Conservation (phyloP, 768 basidiomycete genomes). For the Cantharellus anzutake region DNA sequence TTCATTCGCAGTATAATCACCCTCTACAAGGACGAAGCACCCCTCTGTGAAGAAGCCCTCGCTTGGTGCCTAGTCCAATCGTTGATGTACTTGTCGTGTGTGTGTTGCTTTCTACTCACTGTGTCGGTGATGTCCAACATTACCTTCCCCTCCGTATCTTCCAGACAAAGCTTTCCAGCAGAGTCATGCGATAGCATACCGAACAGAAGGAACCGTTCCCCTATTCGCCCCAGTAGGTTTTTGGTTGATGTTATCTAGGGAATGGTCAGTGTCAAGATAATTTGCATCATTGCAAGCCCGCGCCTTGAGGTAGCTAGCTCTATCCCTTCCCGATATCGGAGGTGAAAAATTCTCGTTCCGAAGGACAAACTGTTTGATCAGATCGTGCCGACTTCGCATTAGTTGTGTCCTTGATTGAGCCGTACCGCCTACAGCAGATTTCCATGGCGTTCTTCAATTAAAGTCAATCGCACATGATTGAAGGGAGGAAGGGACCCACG, state of each 20-base stretch:
- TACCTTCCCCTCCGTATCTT: constrained; percentile 84
- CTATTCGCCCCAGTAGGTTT: constrained; percentile 78
- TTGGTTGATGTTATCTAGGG: constrained; percentile 81
- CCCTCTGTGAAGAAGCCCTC: constrained; percentile 96
- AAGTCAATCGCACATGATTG: background rate
- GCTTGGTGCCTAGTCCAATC: constrained; percentile 57
- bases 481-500: constrained; percentile 10
- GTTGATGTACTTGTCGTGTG: no score
- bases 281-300: constrained; percentile 10
- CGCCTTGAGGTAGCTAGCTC: constrained; percentile 77
- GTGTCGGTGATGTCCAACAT: constrained; percentile 75
- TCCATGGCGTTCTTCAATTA: constrained; percentile 17
- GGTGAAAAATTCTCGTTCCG: constrained; percentile 97
- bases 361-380: constrained; percentile 83
- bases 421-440: constrained; percentile 59
- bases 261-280: background rate
- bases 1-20: constrained; percentile 87
- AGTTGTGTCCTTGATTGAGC: constrained; percentile 66
- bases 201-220: constrained; percentile 78
- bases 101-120: constrained; percentile 24
- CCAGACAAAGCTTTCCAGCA: constrained; percentile 77
- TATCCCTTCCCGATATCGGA: constrained; percentile 73
- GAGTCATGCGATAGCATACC: constrained; percentile 84
- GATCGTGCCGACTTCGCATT: constrained; percentile 66
- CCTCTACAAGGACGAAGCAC: constrained; percentile 85